Conservation (phyloP, 805 yeast species). For the Yamadazyma akitaensis region DNA sequence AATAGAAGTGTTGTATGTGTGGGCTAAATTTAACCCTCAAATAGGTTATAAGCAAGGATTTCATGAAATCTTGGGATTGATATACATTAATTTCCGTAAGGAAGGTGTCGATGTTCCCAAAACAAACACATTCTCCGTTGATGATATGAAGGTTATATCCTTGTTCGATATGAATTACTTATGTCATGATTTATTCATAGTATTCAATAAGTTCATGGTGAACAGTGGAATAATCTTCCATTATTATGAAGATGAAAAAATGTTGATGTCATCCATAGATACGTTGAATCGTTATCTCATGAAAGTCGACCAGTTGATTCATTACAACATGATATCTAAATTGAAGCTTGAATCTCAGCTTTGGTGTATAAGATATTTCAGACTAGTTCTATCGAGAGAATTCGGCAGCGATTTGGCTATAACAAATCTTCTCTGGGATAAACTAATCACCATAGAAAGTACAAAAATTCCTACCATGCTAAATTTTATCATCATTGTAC, state of each 20-base stretch:
- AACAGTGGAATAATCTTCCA: slow-evolving; percentile 37
- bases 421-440: slow-evolving; percentile 47
- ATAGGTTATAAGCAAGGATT: slow-evolving; percentile 54
- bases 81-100: slow-evolving; percentile 36
- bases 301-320: slow-evolving; percentile 48
- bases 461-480: slow-evolving; percentile 32
- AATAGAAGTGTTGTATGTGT: slow-evolving; percentile 43
- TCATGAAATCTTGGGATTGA: slow-evolving; percentile 51
- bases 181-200: slow-evolving; percentile 41
- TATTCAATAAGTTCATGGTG: slow-evolving; percentile 42
- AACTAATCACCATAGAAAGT: slow-evolving; percentile 32
- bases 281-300: slow-evolving; percentile 46
- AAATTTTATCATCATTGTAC: slow-evolving; percentile 39
- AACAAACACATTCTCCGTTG: slow-evolving; percentile 21
- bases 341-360: slow-evolving; percentile 48
- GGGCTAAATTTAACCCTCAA: slow-evolving; percentile 47
- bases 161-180: slow-evolving; percentile 39
- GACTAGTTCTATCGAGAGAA: slow-evolving; percentile 47
- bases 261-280: slow-evolving; percentile 45
- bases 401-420: slow-evolving; percentile 37
- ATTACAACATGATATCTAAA: slow-evolving; percentile 41
- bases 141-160: slow-evolving; percentile 34
- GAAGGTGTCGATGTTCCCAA: slow-evolving; percentile 33
- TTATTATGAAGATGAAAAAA: slow-evolving; percentile 39
- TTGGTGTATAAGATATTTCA: slow-evolving; percentile 53